Evolutionary conservation across 225 moss, liverwort and hornwort genomes (phyloP).

Genomic region (Rhytidiadelphus loreus): DNA sequence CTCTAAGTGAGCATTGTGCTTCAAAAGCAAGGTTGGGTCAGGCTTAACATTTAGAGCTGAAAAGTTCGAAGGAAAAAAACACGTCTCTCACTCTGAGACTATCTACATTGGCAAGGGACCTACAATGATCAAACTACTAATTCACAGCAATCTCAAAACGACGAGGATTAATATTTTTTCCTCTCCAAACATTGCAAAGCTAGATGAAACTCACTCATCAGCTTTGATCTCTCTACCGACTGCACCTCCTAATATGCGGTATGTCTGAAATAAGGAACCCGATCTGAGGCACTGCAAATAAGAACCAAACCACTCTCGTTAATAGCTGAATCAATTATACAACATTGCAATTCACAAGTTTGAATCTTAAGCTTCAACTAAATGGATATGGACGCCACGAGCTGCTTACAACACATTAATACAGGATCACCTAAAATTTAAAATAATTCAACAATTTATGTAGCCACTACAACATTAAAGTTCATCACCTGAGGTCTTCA

Average conservation of each 20-base stretch:
- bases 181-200: background rate
- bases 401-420: background rate
- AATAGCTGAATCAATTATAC: background rate
- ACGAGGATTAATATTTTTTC: background rate
- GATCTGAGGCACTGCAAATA: background rate
- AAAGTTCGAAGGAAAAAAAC: no score
- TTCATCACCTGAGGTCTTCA: background rate
- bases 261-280: no score
- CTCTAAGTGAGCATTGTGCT: no score
- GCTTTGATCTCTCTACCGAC: no score
- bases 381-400: background rate
- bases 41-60: no score
- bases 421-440: background rate
- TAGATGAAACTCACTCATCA: background rate
- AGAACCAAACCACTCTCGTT: background rate
- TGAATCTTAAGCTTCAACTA: background rate
- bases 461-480: background rate
- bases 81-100: background rate
- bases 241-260: no score
- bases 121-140: background rate
- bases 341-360: background rate
- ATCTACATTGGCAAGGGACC: background rate
- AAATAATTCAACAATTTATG: background rate
- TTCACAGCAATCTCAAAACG: background rate
- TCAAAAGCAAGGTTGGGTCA: no score